Evolutionary conservation across 2,329 filamentous ascomycete genomes (phyloP).

Genomic region (Tricladium varicosporioides): DNA sequence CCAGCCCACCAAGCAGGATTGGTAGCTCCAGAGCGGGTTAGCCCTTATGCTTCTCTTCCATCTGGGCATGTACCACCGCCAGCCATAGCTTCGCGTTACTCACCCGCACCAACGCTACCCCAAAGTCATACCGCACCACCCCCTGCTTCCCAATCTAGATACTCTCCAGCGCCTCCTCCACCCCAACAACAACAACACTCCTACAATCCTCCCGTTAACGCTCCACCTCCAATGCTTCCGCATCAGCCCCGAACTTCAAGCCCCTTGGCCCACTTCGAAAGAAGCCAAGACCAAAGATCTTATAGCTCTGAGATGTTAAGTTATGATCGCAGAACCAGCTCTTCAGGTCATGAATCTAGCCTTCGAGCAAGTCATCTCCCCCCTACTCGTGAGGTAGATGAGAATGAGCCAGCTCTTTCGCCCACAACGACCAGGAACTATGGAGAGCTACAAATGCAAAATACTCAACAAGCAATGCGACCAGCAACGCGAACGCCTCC

Average conservation of each 20-base stretch:
- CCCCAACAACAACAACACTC: constrained; percentile 21
- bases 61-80: constrained; percentile 20
- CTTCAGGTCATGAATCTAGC: constrained; percentile 52
- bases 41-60: constrained; percentile 33
- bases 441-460: constrained; percentile 18
- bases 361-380: constrained; percentile 52
- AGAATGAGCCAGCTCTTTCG: constrained; percentile 44
- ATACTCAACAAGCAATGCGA: constrained; percentile 26
- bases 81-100: constrained; percentile 53
- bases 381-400: constrained; percentile 60
- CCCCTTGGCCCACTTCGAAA: constrained; percentile 63
- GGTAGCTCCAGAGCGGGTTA: constrained; percentile 32
- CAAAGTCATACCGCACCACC: constrained; percentile 41
- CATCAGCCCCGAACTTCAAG: constrained; percentile 65
- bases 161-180: constrained; percentile 40
- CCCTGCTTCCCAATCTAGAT: constrained; percentile 33
- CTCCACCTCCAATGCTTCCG: constrained; percentile 48
- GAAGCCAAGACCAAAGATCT: constrained; percentile 30
- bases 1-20: constrained; percentile 21
- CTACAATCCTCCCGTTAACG: constrained; percentile 29
- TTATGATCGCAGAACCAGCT: constrained; percentile 49
- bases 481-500: constrained; percentile 48
- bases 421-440: constrained; percentile 28
- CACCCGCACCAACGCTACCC: constrained; percentile 48
- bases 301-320: constrained; percentile 38